Conservation (phyloP, 1,284 basidiomycete species). For the Malassezia japonica region DNA sequence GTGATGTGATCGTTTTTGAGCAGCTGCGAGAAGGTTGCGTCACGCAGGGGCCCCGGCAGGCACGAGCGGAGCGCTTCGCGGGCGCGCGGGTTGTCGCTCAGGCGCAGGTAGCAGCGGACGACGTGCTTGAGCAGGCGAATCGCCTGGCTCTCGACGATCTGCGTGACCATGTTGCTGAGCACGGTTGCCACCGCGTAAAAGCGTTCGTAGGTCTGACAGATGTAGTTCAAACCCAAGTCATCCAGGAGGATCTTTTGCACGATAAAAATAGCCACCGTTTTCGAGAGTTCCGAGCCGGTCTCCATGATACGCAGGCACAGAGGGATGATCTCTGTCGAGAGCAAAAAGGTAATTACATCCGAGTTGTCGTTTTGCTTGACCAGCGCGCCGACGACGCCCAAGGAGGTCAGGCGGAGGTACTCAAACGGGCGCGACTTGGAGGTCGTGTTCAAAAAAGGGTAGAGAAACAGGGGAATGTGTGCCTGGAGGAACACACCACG, state of each 20-base stretch:
- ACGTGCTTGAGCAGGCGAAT: constrained; percentile 95
- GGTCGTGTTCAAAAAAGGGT: constrained; percentile 98
- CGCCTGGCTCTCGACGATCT: constrained; percentile 72
- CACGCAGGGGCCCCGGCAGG: constrained; percentile 87
- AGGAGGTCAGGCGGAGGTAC: constrained; percentile 90
- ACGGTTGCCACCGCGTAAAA: constrained; percentile 99
- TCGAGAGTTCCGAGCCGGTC: constrained; percentile 95
- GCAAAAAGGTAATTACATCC: constrained; percentile 95
- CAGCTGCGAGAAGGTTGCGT: constrained; percentile 81
- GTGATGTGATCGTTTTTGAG: constrained; percentile 55
- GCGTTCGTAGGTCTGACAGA: constrained; percentile 97
- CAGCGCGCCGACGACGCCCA: constrained; percentile 95
- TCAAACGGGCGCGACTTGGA: constrained; percentile 98
- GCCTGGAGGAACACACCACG: constrained; percentile 53
- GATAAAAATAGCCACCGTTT: constrained; percentile 99
- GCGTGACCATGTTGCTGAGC: constrained; percentile 94
- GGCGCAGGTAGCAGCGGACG: constrained; percentile 86
- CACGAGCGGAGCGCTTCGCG: constrained; percentile 91
- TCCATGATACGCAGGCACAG: constrained; percentile 99
- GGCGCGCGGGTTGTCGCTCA: constrained; percentile 94
- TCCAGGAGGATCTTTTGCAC: constrained; percentile 98
- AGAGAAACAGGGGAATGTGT: constrained; percentile 95
- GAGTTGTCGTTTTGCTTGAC: constrained; percentile 95
- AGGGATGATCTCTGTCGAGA: constrained; percentile 98
- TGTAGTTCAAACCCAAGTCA: constrained; percentile 94